These are phyloP conservation scores for Pyronema domesticum DNA, from an alignment of 495 filamentous ascomycete genomes.

Conservation along the genomic window DNA sequence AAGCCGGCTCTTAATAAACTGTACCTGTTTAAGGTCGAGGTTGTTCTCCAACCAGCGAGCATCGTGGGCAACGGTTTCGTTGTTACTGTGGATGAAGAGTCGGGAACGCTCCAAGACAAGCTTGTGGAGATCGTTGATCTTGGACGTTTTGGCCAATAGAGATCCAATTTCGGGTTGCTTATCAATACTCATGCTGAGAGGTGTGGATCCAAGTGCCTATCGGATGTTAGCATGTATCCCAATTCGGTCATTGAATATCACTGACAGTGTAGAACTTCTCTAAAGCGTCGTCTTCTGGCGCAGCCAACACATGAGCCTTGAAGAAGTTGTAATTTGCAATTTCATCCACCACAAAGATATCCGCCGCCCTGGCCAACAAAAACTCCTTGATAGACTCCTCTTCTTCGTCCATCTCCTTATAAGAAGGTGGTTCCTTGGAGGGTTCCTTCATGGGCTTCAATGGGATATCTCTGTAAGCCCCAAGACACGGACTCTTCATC, in stretches of 20 bases:
- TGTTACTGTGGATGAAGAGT: conserved; percentile 58
- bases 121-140: conserved; percentile 37
- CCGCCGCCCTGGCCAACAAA: conserved; percentile 46
- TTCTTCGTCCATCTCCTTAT: conserved; percentile 35
- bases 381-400: conserved; percentile 60
- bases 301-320: conserved; percentile 57
- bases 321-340: conserved; percentile 71
- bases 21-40: conserved; percentile 56
- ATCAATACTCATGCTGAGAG: neutral
- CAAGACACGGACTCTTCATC: conserved; percentile 54
- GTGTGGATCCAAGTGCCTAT: neutral
- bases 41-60: conserved; percentile 78
- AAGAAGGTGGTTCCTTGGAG: conserved; percentile 22
- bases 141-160: neutral
- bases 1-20: conserved; percentile 52
- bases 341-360: conserved; percentile 73
- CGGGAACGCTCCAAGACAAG: conserved; percentile 70
- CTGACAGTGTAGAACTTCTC: conserved; percentile 58
- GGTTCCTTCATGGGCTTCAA: conserved; percentile 31
- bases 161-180: neutral
- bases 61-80: conserved; percentile 63
- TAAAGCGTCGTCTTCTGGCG: conserved; percentile 70
- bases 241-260: neutral
- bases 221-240: conserved; percentile 1
- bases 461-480: conserved; percentile 37